phyloP scores from a whole-genome alignment of 306 rosid species.

The Vicia sativa region DNA sequence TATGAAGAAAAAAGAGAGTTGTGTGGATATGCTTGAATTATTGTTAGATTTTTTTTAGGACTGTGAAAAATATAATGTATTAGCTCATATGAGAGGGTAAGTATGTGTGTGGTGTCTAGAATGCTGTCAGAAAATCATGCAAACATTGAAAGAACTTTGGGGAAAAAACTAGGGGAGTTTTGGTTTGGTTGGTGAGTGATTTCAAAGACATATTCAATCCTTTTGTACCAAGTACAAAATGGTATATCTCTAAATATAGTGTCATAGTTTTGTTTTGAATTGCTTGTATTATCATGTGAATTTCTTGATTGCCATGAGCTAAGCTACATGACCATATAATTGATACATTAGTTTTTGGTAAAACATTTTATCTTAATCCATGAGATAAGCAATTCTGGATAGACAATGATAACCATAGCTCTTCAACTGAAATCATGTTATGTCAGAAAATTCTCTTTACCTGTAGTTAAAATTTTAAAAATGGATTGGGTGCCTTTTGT shows the following conservation, averaged over 20 bases:
- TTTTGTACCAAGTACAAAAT: constrained; percentile 37
- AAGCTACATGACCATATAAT: constrained; percentile 2
- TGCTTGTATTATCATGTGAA: constrained; percentile 10
- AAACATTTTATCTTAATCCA: not conserved
- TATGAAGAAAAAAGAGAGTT: not conserved
- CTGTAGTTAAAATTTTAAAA: not conserved
- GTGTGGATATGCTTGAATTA: constrained; percentile 26
- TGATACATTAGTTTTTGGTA: not conserved
- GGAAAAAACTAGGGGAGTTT: constrained; percentile 16
- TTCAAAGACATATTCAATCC: constrained; percentile 34
- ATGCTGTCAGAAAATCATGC: constrained; percentile 12
- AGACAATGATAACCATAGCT: not conserved
- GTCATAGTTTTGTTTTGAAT: constrained; percentile 26
- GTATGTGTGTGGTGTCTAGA: not conserved
- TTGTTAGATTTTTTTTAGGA: constrained; percentile 39
- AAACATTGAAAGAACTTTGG: constrained; percentile 11
- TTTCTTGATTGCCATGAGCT: constrained; percentile 13
- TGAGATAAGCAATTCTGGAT: not conserved
- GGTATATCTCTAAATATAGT: constrained; percentile 20
- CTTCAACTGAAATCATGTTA: not conserved
- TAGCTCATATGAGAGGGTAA: constrained; percentile 9
- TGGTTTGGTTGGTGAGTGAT: constrained; percentile 36
- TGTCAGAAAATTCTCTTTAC: not conserved
- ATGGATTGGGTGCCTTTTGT: no score
- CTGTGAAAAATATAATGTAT: constrained; percentile 22